Conservation (phyloP, 305 asterid genomes). For the Solanum chacoense region DNA sequence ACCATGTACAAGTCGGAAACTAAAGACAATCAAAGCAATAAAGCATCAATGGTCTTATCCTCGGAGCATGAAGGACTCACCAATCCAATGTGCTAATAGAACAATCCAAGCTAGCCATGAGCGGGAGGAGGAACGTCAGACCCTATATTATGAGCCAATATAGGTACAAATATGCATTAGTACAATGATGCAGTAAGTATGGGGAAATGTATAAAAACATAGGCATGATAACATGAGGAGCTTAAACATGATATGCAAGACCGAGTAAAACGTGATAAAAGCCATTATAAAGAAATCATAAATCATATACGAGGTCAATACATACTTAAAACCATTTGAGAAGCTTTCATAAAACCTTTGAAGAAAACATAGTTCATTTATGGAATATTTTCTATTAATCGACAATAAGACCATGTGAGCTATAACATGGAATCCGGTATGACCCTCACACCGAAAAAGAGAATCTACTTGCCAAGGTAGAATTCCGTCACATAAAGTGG, state of each 20-base stretch:
- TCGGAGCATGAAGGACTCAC: not conserved
- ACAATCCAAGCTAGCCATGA: not conserved
- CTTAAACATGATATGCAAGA: not conserved
- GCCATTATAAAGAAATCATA: not conserved
- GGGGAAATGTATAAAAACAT: not conserved
- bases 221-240: not conserved
- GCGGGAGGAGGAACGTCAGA: not conserved
- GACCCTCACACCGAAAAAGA: not conserved
- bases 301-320: not conserved
- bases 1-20: not conserved
- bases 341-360: not conserved
- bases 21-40: not conserved
- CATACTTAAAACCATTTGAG: not conserved
- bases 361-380: not conserved
- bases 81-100: not conserved
- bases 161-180: not conserved
- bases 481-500: not conserved
- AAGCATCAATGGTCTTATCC: not conserved
- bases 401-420: not conserved
- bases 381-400: not conserved
- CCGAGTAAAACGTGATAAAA: not conserved
- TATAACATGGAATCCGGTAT: not conserved
- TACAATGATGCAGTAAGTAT: not conserved
- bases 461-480: not conserved
- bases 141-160: not conserved